Percentiles rank a stretch among this genome's conserved stretches.
Evolutionary conservation across 2,329 filamentous ascomycete genomes (phyloP).

Genomic region (Diplodia seriata): DNA sequence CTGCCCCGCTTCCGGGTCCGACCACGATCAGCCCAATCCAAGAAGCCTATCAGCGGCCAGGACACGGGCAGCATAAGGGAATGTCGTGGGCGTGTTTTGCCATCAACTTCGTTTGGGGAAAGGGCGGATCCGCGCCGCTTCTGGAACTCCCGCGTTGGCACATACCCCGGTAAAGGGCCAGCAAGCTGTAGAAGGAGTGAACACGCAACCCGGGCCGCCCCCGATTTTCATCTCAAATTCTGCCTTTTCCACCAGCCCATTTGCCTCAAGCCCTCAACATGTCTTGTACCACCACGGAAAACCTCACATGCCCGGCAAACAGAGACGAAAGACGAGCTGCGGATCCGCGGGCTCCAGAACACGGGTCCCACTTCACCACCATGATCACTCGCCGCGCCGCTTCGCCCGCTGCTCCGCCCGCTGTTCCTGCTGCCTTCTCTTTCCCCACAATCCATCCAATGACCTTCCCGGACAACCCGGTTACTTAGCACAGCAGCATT

Average conservation of each 20-base stretch:
- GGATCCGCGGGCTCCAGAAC: not conserved
- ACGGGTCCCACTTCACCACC: conserved; percentile 11
- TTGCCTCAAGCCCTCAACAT: conserved; percentile 4
- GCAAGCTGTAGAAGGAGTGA: conserved; percentile 4
- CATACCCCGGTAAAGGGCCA: not conserved
- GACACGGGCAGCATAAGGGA: conserved; percentile 3
- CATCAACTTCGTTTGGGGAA: not conserved
- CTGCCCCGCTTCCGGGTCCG: conserved; percentile 16
- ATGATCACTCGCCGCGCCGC: conserved; percentile 25
- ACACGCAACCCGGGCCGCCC: conserved; percentile 25
- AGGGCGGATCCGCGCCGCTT: conserved; percentile 16
- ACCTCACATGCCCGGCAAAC: conserved; percentile 4
- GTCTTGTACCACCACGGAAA: not conserved
- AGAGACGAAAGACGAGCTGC: conserved; percentile 5
- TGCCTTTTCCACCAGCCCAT: conserved; percentile 3
- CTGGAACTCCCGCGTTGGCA: conserved; percentile 21
- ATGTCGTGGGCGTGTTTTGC: conserved; percentile 9
- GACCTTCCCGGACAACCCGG: not conserved
- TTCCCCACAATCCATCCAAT: conserved; percentile 3
- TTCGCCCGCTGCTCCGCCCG: not conserved
- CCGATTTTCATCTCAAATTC: conserved; percentile 25
- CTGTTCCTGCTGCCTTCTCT: conserved; percentile 1
- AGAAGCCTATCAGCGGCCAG: conserved; percentile 22
- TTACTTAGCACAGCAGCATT: conserved; percentile 13
- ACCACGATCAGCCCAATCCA: conserved; percentile 15